These are phyloP conservation scores for Micractinium conductrix DNA, from an alignment of 139 green algal species.

Conservation along the genomic window DNA sequence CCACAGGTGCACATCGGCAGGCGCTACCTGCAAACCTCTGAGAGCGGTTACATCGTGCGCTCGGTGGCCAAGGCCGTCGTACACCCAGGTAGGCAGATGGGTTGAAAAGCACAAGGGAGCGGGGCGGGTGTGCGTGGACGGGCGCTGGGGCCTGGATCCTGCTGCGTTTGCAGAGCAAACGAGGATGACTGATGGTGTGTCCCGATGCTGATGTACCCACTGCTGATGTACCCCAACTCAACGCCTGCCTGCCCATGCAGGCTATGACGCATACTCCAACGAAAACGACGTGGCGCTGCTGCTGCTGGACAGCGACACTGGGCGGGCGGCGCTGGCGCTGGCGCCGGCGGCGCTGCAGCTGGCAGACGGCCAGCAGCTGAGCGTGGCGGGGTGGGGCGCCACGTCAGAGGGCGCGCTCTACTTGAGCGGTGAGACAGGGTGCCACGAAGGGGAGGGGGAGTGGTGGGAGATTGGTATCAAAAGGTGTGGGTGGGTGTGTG, in stretches of 20 bases:
- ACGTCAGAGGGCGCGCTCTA: background rate
- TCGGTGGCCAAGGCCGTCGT: background rate
- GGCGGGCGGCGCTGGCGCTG: background rate
- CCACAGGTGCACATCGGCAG: constrained; percentile 34
- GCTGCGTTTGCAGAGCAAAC: no score
- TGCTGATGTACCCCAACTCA: background rate
- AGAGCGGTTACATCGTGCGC: constrained; percentile 8
- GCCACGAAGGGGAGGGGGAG: no score
- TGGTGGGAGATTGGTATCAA: no score
- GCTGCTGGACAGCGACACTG: background rate
- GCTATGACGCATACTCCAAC: background rate
- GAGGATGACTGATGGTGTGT: background rate
- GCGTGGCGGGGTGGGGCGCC: background rate
- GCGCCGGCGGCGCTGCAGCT: background rate
- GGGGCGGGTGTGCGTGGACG: background rate
- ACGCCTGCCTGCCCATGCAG: background rate
- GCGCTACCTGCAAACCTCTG: background rate
- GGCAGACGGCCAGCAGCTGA: background rate
- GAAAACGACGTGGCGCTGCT: background rate
- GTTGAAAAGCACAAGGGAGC: background rate
- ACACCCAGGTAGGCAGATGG: background rate
- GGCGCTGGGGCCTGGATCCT: no score
- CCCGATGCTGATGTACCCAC: no score
- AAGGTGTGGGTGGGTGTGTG: no score
- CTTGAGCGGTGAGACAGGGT: no score